Base-by-base conservation (phyloP, 2,329 filamentous ascomycete genomes). In the Epichloe gansuensis region DNA sequence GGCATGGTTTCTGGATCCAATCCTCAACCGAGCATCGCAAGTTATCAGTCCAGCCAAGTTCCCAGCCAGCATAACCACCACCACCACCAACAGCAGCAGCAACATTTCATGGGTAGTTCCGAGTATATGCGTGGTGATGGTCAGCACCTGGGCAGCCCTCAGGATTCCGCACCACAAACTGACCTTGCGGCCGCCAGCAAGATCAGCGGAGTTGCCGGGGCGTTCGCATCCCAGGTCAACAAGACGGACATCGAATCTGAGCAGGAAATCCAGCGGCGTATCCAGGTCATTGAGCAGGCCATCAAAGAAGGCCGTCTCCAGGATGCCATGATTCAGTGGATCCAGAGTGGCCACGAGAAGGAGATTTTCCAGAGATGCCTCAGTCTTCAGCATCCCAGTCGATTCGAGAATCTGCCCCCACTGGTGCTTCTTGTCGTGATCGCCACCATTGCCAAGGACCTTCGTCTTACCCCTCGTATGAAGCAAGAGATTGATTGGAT, bases 321-420 rank as follows among this genome's bases (percentile, higher is more conserved):
- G 60, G 75, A 78, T 50, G 82, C 79, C 42, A 74, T 83, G 63
- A 74, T 85, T 52, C 76, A 77, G 54, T 85, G 82, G 82, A 76
- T 85, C 52, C 82, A 86, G 65, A 76, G 76, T 57, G 76, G 74
- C 15, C 74, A 77, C 36, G 76, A 82, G 62, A 74, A 81, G 53
- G 77, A 82, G 54, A 76, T 85, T 49, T 86, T 84, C 64, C 72
- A 76, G 35, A 66, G 66, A 35, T 68, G 68, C 55, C 59, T 72
- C 11, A 65, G 66, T 55, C 61, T 64, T 4, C 69, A 68, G 51
- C 64, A 66, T 4, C 64, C 69, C 0, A 56, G 57, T 56, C 70
- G 70, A 55, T 71, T 85, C 53, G 73, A 73, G 52, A 73, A 74
- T 35, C 64, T 85, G 49, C 79, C 78, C 47, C 77, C 80, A 17